Conservation (phyloP, 225 moss, liverwort and hornwort species). For the Bryoerythrophyllum caledonicum region DNA sequence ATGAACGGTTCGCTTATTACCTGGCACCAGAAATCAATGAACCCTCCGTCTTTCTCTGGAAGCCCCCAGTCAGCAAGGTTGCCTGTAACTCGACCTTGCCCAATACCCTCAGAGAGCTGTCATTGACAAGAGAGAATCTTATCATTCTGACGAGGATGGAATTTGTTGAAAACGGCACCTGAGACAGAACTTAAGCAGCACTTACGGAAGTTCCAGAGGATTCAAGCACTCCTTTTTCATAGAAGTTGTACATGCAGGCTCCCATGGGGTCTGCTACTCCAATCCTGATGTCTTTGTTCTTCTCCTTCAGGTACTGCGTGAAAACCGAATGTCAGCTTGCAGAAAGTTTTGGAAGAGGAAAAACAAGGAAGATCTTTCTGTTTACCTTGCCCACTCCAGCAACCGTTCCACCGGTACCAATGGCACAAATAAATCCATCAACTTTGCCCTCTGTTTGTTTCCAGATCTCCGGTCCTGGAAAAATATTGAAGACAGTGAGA, state of each 20-base stretch:
- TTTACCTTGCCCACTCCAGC: slow-evolving; percentile 79
- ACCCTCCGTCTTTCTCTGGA: slow-evolving; percentile 76
- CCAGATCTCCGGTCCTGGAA: slow-evolving; percentile 91
- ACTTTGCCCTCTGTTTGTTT: slow-evolving; percentile 88
- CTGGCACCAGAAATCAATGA: slow-evolving; percentile 93
- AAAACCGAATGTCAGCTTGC: neutral
- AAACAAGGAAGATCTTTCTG: neutral
- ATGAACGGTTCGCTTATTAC: slow-evolving; percentile 17
- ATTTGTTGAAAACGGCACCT: neutral
- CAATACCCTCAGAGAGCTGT: slow-evolving; percentile 91
- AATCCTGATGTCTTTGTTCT: slow-evolving; percentile 68
- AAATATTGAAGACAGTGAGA: neutral
- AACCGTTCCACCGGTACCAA: slow-evolving; percentile 95
- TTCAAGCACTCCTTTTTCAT: slow-evolving; percentile 80
- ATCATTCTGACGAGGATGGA: neutral
- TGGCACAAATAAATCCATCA: slow-evolving; percentile 90
- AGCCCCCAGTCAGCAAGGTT: slow-evolving; percentile 84
- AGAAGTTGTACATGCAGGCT: slow-evolving; percentile 95
- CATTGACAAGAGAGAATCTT: neutral
- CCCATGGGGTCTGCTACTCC: slow-evolving; percentile 94
- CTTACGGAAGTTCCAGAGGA: slow-evolving; percentile 82
- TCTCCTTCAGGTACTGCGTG: slow-evolving; percentile 79
- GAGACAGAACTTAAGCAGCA: slow-evolving; percentile 1
- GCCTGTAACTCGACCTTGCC: slow-evolving; percentile 90
- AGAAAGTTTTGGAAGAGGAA: neutral